Base-by-base conservation (phyloP, 495 filamentous ascomycete species). In the Penicillium tannophilum region DNA sequence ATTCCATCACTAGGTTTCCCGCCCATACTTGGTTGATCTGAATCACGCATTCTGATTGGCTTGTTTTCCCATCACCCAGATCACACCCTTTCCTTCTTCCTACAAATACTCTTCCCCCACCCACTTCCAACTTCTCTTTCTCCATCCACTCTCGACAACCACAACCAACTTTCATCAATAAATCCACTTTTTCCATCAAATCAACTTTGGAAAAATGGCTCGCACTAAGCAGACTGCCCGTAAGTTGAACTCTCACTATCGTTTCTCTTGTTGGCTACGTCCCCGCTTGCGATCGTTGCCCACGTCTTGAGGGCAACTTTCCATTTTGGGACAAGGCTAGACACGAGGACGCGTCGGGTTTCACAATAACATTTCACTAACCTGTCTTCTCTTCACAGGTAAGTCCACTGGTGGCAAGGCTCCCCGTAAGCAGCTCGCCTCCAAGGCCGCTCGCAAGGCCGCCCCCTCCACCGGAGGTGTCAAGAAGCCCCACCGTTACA, bases 401-500 rank as follows among this genome's bases (percentile, higher is more conserved):
- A 88, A 97, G 88, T 97, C 93, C 78, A 97, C 93, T 79, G 93
- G 93, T 94, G 93, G 93, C 86, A 97, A 97, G 88, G 93, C 93
- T 72, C 93, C 93, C 69, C 92, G 93, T 84, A 97, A 97, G 91
- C 91, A 95, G 86, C 91, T 97, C 72, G 88, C 88, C 67, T 88
- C 87, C 80, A 91, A 91, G 86, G 88, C 88, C 62, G 88, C 88
- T 71, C 86, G 89, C 74, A 89, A 90, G 79, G 84, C 84, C 60
- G 86, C 87, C 35, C 87, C 87, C 67, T 88, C 87, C 60, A 88
- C 87, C 68, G 88, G 86, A 69, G 87, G 87, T 88, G 94, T 99
- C 89, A 99, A 99, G 95, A 99, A 99, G 94, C 94, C 94, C 78
- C 95, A 98, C 83, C 89, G 94, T 71, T 99, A 99, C 79, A 99